These are phyloP conservation scores for Aureobasidium musti DNA, from an alignment of 2,329 filamentous ascomycete species.

Conservation along the genomic window DNA sequence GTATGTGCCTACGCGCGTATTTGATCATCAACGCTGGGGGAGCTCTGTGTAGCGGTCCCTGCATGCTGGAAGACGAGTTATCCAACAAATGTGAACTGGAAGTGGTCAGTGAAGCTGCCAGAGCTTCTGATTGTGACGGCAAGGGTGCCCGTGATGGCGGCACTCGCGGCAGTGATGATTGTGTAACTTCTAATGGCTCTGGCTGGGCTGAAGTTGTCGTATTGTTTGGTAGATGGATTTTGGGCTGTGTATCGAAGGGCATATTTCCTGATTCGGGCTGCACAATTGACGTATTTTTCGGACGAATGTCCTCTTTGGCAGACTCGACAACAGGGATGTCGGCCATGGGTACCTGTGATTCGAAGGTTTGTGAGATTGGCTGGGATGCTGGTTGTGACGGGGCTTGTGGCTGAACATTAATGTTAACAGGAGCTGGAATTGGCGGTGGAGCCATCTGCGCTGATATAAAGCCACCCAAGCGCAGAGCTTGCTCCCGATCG, in stretches of 20 bases:
- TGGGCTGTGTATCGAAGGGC: not conserved
- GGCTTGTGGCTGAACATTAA: not conserved
- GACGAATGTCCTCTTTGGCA: too few species aligned
- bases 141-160: not conserved
- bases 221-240: not conserved
- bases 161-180: slow-evolving; percentile 20
- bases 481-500: not conserved
- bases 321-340: not conserved
- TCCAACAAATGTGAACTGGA: slow-evolving; percentile 30
- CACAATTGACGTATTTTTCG: too few species aligned
- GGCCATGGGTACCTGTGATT: slow-evolving; percentile 1
- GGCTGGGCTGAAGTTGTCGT: slow-evolving; percentile 5
- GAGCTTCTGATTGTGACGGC: not conserved
- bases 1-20: slow-evolving; percentile 40
- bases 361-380: not conserved
- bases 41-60: not conserved
- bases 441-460: slow-evolving; percentile 13
- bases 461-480: not conserved
- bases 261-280: not conserved
- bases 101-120: slow-evolving; percentile 20
- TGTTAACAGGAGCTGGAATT: not conserved
- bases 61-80: not conserved
- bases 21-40: slow-evolving; percentile 27
- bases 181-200: slow-evolving; percentile 15
- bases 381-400: not conserved